Evolutionary conservation across 345 rosid species (phyloP).

Genomic region (Ceriops tagal): DNA sequence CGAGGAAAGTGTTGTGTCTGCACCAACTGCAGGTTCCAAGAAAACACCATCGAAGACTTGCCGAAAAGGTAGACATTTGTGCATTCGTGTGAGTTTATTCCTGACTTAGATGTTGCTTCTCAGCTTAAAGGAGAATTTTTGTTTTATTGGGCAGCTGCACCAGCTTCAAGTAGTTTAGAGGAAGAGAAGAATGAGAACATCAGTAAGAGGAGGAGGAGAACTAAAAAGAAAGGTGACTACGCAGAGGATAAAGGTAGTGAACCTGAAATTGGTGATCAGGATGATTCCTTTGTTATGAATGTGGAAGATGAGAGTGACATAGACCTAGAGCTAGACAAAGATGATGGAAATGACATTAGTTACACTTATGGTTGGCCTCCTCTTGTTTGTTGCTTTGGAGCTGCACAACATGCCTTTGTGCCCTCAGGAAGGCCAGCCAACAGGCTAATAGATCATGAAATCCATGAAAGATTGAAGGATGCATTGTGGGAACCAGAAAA

Average conservation of each 20-base stretch:
- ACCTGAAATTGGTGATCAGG: conserved; percentile 46
- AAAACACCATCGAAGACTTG: conserved; percentile 33
- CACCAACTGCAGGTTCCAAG: conserved; percentile 26
- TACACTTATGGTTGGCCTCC: conserved; percentile 88
- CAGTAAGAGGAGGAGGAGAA: conserved; percentile 38
- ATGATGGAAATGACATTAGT: conserved; percentile 64
- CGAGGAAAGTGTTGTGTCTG: conserved; percentile 27
- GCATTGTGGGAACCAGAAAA: conserved; percentile 71
- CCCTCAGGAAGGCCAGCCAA: conserved; percentile 84
- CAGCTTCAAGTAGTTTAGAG: conserved; percentile 32
- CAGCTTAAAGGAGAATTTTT: conserved; percentile 5
- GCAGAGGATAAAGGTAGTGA: conserved; percentile 34
- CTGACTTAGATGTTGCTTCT: not conserved
- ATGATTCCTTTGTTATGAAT: conserved; percentile 34
- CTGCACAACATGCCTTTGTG: conserved; percentile 82
- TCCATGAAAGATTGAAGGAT: conserved; percentile 60
- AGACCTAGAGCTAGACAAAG: conserved; percentile 55
- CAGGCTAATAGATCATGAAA: conserved; percentile 70
- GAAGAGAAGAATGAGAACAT: conserved; percentile 58
- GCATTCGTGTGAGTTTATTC: not conserved
- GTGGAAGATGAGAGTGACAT: conserved; percentile 51
- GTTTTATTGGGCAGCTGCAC: conserved; percentile 32
- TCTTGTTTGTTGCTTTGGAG: conserved; percentile 92
- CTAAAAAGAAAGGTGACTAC: conserved; percentile 38
- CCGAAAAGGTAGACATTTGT: conserved; percentile 42